Evolutionary conservation across 1,139 yeast genomes (phyloP).

Genomic region (Scheffersomyces insectosa): DNA sequence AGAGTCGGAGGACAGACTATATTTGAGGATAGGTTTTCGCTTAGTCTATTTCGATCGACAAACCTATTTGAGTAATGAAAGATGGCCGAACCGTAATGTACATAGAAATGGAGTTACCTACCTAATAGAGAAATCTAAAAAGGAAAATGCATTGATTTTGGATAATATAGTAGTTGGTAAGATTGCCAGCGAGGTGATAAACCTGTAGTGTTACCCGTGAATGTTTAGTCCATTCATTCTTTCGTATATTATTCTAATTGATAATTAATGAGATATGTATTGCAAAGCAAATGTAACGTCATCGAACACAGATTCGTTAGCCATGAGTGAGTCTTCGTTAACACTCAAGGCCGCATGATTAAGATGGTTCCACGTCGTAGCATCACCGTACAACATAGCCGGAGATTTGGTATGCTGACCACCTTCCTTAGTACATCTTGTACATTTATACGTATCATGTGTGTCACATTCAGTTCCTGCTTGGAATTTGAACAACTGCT

Average conservation of each 20-base stretch:
- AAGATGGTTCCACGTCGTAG: constrained; percentile 96
- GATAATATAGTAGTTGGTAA: too few species aligned
- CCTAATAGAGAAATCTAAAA: too few species aligned
- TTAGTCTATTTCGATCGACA: too few species aligned
- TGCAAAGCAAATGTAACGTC: constrained; percentile 90
- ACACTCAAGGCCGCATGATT: constrained; percentile 57
- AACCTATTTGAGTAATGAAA: too few species aligned
- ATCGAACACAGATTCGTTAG: constrained; percentile 67
- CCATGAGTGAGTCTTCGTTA: constrained; percentile 76
- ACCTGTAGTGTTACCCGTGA: too few species aligned
- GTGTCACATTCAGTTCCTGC: constrained; percentile 80
- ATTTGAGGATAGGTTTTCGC: too few species aligned
- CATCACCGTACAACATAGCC: constrained; percentile 96
- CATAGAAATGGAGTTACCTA: too few species aligned
- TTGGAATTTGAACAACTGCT: constrained; percentile 72
- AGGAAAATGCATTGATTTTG: too few species aligned
- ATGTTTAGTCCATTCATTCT: too few species aligned
- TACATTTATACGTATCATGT: constrained; percentile 89
- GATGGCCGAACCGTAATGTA: too few species aligned
- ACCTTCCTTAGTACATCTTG: constrained; percentile 60
- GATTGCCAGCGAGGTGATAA: too few species aligned
- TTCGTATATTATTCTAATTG: neutral
- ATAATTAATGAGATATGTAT: constrained; percentile 70
- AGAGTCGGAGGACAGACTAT: neutral
- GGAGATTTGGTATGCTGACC: constrained; percentile 68